Conservation (phyloP, 495 filamentous ascomycete species). For the Annulohypoxylon bovei region DNA sequence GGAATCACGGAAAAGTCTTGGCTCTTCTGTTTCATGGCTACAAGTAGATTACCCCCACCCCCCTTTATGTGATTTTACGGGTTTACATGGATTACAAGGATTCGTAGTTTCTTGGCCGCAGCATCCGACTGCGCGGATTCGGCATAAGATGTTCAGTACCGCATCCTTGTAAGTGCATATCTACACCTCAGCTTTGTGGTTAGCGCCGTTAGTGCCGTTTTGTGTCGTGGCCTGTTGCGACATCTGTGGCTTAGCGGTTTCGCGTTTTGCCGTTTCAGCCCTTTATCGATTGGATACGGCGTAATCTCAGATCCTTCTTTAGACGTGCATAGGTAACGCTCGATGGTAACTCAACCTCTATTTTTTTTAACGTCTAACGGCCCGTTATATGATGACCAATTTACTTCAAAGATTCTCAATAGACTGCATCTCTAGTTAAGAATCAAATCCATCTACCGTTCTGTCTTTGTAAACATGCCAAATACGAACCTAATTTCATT, state of each 20-base stretch:
- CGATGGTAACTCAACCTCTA: not conserved
- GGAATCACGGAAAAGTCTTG: constrained; percentile 31
- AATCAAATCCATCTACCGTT: not conserved
- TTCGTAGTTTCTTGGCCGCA: constrained; percentile 24
- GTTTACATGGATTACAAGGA: not conserved
- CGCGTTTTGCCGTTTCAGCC: constrained; percentile 24
- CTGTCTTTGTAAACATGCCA: not conserved
- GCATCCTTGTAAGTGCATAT: constrained; percentile 34
- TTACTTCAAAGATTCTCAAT: not conserved
- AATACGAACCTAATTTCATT: not conserved
- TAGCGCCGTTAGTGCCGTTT: constrained; percentile 29
- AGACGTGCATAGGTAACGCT: not conserved
- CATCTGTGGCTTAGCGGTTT: constrained; percentile 31
- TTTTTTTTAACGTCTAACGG: not conserved
- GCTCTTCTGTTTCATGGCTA: constrained; percentile 20
- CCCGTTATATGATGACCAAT: not conserved
- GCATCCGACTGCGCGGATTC: constrained; percentile 26
- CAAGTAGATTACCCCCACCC: constrained; percentile 11
- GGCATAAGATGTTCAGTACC: not conserved
- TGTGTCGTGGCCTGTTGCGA: constrained; percentile 15
- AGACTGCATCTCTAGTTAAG: not conserved
- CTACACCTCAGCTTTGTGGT: constrained; percentile 1
- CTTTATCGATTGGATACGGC: not conserved
- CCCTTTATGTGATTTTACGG: constrained; percentile 18
- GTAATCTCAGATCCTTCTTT: not conserved